A percentile compares a stretch with the other conserved stretches of the same genome.
Evolutionary conservation across 2,329 filamentous ascomycete genomes (phyloP).

Genomic region (Thermomyces lanuginosus): DNA sequence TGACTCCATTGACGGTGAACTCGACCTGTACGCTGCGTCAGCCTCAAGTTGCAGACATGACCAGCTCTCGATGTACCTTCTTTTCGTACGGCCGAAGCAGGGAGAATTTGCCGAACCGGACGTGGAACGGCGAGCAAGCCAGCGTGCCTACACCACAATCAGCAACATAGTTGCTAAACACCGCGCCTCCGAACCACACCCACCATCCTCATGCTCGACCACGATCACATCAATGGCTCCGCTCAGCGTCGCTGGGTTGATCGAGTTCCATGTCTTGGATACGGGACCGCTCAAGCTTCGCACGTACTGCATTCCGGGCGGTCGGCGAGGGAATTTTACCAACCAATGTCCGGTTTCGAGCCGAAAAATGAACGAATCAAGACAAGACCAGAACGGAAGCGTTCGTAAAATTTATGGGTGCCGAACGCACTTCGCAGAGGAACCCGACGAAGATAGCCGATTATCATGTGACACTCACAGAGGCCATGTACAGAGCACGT

Average conservation of each 20-base stretch:
- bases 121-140: slow-evolving; percentile 91
- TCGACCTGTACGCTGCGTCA: slow-evolving; percentile 46
- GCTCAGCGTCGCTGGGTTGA: slow-evolving; percentile 93
- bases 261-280: slow-evolving; percentile 97
- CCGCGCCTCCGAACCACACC: slow-evolving; percentile 10
- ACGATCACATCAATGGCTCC: slow-evolving; percentile 98
- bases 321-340: slow-evolving; percentile 5
- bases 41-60: too few relatives aligned
- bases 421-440: background rate
- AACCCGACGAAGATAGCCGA: slow-evolving; percentile 4
- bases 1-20: slow-evolving; percentile 82
- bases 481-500: background rate
- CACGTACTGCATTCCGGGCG: slow-evolving; percentile 78
- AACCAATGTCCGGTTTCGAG: background rate
- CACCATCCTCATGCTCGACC: slow-evolving; percentile 86
- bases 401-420: background rate
- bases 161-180: slow-evolving; percentile 6
- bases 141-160: slow-evolving; percentile 42
- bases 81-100: slow-evolving; percentile 89
- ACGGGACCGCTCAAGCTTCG: slow-evolving; percentile 88
- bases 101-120: slow-evolving; percentile 97
- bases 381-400: background rate
- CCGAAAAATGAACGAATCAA: background rate
- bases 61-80: slow-evolving; percentile 54
- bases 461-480: slow-evolving; percentile 4